phyloP scores from a whole-genome alignment of 805 yeast genomes.

The Dipodascus geniculatus region DNA sequence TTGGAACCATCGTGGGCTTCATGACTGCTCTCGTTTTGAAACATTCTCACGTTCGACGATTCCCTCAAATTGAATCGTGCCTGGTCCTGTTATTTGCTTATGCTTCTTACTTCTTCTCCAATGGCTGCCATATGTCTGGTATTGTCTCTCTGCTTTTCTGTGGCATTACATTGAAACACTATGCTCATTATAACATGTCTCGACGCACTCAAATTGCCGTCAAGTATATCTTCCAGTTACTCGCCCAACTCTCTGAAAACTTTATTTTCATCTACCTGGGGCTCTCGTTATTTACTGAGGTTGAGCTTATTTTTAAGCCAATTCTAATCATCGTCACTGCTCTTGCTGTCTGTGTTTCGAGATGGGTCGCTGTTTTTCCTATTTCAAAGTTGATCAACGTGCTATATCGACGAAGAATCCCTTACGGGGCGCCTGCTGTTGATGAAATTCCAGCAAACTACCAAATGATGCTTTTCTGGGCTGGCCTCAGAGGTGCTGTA shows the following conservation, averaged over 20 bases:
- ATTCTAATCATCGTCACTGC: conserved; percentile 82
- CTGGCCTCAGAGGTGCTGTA: conserved; percentile 97
- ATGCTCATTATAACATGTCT: conserved; percentile 96
- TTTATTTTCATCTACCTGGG: conserved; percentile 94
- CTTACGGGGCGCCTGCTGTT: conserved; percentile 29
- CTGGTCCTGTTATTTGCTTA: conserved; percentile 82
- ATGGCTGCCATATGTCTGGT: conserved; percentile 99
- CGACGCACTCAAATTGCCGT: conserved; percentile 94
- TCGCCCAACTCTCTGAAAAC: conserved; percentile 93
- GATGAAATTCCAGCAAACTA: conserved; percentile 92
- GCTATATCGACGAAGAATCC: conserved; percentile 48
- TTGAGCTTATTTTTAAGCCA: conserved; percentile 90
- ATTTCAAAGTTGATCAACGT: conserved; percentile 74
- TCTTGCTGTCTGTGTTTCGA: conserved; percentile 79
- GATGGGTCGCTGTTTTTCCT: conserved; percentile 98
- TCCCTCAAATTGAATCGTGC: conserved; percentile 96
- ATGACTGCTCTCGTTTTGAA: conserved; percentile 81
- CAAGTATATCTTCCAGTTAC: conserved; percentile 82
- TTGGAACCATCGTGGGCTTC: conserved; percentile 81
- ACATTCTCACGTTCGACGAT: conserved; percentile 85
- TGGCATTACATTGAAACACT: conserved; percentile 93
- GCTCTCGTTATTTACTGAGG: conserved; percentile 88
- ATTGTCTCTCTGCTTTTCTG: conserved; percentile 89
- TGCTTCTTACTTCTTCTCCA: conserved; percentile 93
- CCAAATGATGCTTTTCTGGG: conserved; percentile 99